Base-by-base conservation (phyloP, 2,329 filamentous ascomycete genomes). In the Periconia sp. region DNA sequence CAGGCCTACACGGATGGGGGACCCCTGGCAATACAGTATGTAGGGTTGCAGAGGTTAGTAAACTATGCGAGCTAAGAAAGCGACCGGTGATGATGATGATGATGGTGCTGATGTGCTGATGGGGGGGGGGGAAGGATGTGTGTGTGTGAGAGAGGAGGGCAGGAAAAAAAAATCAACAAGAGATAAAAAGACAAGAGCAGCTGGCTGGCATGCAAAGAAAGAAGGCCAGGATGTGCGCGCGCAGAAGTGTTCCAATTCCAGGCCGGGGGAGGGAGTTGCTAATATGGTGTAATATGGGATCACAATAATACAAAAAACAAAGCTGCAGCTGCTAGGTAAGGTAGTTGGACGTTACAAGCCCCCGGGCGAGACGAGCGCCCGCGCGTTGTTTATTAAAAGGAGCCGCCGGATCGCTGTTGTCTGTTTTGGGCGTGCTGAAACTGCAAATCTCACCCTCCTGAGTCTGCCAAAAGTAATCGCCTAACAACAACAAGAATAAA, bases 371-470 rank as follows among this genome's bases (percentile, higher is more conserved):
- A 27, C 33, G 46, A 35, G 46, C 46, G 46, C 41, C 43, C 23
- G 46, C 45, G 50, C 56, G 45, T 53, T 49, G 56, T 43, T 55
- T 50, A 52, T 53, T 30, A 56, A 37, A 37, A 56, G 40, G 42
- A 49, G 44, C 56, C 41, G 41, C 23, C 59, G 57, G 61, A 61
- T 55, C 33, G 47, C 49, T 54, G 49, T 49, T 41, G 56, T 37
- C 54, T 55, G 33, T n/a, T 62, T 61, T 53, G 44, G 56, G 61
- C 55, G 41, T 35, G 40, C 59, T 66, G 63, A 67, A 66, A 65
- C 64, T 45, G 60, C 60, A 55, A 62, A 60, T 64, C 65, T 66
- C 61, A 63, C 62, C 56, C 56, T 61, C 54, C 60, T 54, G 57
- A 58, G 50, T 54, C 55, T 41, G 46, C 56, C 47, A 55, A 27